Base-by-base conservation (phyloP, 352 stramenopile genomes). In the Phytophthora nicotianae region DNA sequence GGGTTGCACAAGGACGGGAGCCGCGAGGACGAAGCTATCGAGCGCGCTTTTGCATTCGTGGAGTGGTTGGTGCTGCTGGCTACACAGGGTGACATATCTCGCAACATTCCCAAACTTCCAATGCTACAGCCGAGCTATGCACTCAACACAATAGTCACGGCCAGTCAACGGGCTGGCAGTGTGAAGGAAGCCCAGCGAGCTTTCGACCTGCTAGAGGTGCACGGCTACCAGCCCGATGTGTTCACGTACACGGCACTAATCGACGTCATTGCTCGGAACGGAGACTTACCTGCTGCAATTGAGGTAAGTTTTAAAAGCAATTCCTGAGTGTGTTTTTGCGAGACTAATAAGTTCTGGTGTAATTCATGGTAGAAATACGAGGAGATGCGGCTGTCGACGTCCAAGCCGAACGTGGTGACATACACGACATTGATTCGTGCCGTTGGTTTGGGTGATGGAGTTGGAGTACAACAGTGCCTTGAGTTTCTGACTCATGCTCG, bases 211-310 rank as follows among this genome's bases (percentile, higher is more conserved):
- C 49, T 88, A 0, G 16, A 63, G 6, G 19, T 35, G 24, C 70
- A 89, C 59, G 77, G 79, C 13, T 93, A 82, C 53, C 71, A 83
- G 50, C 83, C 83, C 0, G 83, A 93, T 49, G 81, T 93, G 62
- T 93, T 93, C 66, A 87, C 83, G 32, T 90, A 90, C 67, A 93
- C 83, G 42, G 83, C 83, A 53, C 70, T 92, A n/a, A 90, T 92
- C 50, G 83, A 93, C 56, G 77, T 90, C 19, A 78, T 80, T 8
- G 81, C 79, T 10, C 70, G 83, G 17, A 79, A 59, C 27, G 68
- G 76, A 20, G 74, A 89, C 35, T 48, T 91, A 14, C 46, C 27
- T 10, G 65, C 62, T 38, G 82, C 82, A 42, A 83, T 88, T 57
- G 26, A 71, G 58, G 81, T 90, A 61, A 27, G 19, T 9, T 4